Conservation (phyloP, 2,329 filamentous ascomycete genomes). For the Talaromyces amestolkiae region DNA sequence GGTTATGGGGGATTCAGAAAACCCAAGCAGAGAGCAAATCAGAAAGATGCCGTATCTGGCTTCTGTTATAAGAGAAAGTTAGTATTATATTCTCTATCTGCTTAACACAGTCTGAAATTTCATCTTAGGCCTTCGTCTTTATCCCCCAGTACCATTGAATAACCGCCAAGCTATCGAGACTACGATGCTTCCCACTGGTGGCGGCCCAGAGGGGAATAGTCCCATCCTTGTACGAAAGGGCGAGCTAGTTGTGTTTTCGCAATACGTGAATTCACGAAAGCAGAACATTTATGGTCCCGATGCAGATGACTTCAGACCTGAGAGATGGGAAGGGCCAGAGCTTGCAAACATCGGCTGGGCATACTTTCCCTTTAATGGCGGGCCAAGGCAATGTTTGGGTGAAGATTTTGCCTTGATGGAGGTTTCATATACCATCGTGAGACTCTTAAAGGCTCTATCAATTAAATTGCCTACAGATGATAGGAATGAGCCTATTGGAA, state of each 20-base stretch:
- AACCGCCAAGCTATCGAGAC: slow-evolving; percentile 32
- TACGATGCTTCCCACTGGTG: slow-evolving; percentile 46
- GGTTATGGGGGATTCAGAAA: slow-evolving; percentile 20
- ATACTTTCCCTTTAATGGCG: slow-evolving; percentile 33
- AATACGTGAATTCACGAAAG: slow-evolving; percentile 45
- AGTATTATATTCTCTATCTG: background rate
- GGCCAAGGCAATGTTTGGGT: slow-evolving; percentile 29
- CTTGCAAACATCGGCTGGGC: slow-evolving; percentile 28
- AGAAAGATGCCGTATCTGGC: slow-evolving; percentile 49
- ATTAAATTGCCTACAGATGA: background rate
- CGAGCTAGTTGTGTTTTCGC: slow-evolving; percentile 25
- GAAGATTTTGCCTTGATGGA: slow-evolving; percentile 29
- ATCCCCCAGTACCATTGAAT: slow-evolving; percentile 42
- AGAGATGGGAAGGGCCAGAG: slow-evolving; percentile 29
- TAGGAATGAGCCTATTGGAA: background rate
- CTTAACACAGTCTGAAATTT: background rate
- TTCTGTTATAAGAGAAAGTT: slow-evolving; percentile 50
- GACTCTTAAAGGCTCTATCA: slow-evolving; percentile 21
- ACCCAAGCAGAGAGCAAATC: slow-evolving; percentile 24
- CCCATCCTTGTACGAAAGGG: slow-evolving; percentile 32
- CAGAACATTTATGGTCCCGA: slow-evolving; percentile 28
- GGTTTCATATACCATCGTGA: slow-evolving; percentile 24
- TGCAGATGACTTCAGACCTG: slow-evolving; percentile 25
- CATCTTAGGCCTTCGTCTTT: slow-evolving; percentile 34
- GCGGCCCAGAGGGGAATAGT: slow-evolving; percentile 53